A percentile compares a stretch with the other conserved stretches of the same genome.
Evolutionary conservation across 2,329 filamentous ascomycete genomes (phyloP).

Genomic region (Cladosporium sphaerospermum): DNA sequence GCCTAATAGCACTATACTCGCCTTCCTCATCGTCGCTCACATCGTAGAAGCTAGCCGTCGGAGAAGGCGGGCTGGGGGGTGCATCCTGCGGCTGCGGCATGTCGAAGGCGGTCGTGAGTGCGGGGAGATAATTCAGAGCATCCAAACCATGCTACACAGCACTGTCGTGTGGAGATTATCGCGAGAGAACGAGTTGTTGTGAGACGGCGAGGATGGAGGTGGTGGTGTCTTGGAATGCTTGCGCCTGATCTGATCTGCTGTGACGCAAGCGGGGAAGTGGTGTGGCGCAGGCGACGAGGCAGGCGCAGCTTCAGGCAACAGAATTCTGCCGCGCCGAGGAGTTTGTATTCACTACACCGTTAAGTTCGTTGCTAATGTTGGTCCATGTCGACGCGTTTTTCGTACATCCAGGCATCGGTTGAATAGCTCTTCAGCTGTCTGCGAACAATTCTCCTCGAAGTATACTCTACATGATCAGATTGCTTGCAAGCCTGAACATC

Average conservation of each 20-base stretch:
- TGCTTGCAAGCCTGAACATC: no score
- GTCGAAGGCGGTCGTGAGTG: not conserved
- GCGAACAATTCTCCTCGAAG: no score
- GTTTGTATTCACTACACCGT: no score
- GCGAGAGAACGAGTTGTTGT: not conserved
- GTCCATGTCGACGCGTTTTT: no score
- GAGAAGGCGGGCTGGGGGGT: slow-evolving; percentile 52
- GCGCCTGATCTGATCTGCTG: not conserved
- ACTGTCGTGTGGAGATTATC: not conserved
- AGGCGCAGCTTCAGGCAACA: not conserved
- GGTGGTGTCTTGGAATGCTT: not conserved
- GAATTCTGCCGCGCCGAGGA: not conserved
- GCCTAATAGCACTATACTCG: slow-evolving; percentile 89
- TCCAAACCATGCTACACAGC: not conserved
- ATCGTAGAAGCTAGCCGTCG: slow-evolving; percentile 85
- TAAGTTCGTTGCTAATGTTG: no score
- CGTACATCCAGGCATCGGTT: no score
- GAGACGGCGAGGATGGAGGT: not conserved
- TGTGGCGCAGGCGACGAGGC: not conserved
- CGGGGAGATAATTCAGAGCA: not conserved
- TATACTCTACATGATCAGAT: no score
- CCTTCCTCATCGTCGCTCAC: slow-evolving; percentile 94
- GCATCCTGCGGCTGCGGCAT: not conserved
- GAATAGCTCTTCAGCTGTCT: no score
- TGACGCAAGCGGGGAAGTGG: not conserved